Base-by-base conservation (phyloP, 306 rosid species). In the Luffa acutangula region DNA sequence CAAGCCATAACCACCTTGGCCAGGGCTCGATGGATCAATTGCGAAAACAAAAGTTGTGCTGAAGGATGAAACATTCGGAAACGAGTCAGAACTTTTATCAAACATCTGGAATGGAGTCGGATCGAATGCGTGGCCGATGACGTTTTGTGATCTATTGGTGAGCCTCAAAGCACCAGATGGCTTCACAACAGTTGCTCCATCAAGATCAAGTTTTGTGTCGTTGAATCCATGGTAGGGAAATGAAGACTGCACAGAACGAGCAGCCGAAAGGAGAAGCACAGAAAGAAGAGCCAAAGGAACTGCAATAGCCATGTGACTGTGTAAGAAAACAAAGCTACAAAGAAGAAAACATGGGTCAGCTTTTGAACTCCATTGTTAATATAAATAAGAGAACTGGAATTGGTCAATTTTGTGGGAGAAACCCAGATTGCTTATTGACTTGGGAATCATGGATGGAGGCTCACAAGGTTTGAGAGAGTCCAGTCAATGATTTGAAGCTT, bases 11-110 rank as follows among this genome's bases (percentile, higher is more conserved):
- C 97, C 97, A 1, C 93, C 91, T 17, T 11, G 11, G 80, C 85
- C 83, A 18, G 89, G 56, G 36, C 21, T 51, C 7, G 90, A 74
- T 1, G 89, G 52, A 9, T 81, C 81, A 17, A 92, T 88, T 36
- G 92, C 89, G 81, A 90, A 92, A 36, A 92, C 96, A 69, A 92
- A 87, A 45, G 75, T 80, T 36, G 96, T 89, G 77, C 85, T 88
- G 83, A 92, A 92, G 72, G 96, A 89, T 77, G 64, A 81, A 51
- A 76, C 80, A 6, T 43, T 63, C 17, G 80, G 83, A 75, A 36
- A 41, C 0, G 78, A 37, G 41, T 66, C 41, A 69, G 85, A 71
- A 17, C 49, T 56, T 5, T 45, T 37, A 3, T 84, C 37, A 7
- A 80, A 43, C 86, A 92, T 77, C 56, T 5, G 78, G 14, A 92